These are phyloP conservation scores for Leptographium procerum DNA, from an alignment of 2,329 filamentous ascomycete species.

Conservation along the genomic window DNA sequence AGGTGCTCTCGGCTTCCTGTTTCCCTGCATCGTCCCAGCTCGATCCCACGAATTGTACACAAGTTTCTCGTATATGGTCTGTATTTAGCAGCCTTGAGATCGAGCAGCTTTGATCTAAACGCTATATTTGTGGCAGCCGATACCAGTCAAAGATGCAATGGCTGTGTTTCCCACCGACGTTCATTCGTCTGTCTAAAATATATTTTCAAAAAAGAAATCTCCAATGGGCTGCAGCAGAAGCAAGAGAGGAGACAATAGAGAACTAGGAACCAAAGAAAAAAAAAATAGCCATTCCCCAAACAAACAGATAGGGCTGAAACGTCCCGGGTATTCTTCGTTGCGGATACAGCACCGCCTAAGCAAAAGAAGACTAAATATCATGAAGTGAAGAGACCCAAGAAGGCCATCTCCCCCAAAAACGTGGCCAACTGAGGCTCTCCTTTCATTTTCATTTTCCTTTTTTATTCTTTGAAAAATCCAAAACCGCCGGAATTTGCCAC, in stretches of 20 bases:
- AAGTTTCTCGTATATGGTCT: too few relatives aligned
- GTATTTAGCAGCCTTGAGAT: too few relatives aligned
- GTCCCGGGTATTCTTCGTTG: slow-evolving; percentile 10
- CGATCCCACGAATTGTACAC: too few relatives aligned
- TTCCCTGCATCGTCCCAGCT: too few relatives aligned
- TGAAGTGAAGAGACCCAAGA: not conserved
- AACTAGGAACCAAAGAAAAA: not conserved
- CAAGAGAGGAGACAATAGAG: not conserved
- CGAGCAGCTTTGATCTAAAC: not conserved
- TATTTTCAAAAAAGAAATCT: slow-evolving; percentile 1
- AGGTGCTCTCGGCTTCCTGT: too few relatives aligned
- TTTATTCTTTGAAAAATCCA: not conserved
- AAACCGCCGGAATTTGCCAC: not conserved
- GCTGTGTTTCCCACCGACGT: not conserved
- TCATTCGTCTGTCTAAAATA: slow-evolving; percentile 1
- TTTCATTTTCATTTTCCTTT: not conserved
- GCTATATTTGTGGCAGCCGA: not conserved
- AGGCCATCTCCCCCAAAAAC: not conserved
- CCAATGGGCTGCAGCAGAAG: not conserved
- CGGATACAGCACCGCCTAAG: slow-evolving; percentile 6
- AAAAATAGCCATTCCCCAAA: not conserved
- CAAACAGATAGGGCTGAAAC: not conserved
- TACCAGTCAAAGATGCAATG: not conserved
- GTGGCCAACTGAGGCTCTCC: not conserved
- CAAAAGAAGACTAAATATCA: slow-evolving; percentile 1